These are phyloP conservation scores for Pseudogymnoascus sp. DNA, from an alignment of 2,329 filamentous ascomycete genomes.

Conservation along the genomic window DNA sequence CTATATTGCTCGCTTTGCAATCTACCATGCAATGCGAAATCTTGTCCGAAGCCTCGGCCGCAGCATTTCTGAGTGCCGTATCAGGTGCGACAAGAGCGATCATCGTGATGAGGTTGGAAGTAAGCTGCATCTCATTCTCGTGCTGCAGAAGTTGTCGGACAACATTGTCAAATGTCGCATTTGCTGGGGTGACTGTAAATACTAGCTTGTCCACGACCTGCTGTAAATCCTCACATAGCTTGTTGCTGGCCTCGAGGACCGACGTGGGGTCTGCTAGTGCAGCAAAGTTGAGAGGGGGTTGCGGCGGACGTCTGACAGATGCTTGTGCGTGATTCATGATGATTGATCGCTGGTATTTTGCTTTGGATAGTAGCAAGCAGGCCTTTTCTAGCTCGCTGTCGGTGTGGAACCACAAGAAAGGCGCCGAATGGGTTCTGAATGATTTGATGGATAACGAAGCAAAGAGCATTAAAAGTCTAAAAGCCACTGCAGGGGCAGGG, in stretches of 20 bases:
- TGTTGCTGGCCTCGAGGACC: not conserved
- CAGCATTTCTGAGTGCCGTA: not conserved
- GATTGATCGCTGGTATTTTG: not conserved
- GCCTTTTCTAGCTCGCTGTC: not conserved
- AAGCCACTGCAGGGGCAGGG: not conserved
- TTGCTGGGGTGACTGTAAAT: slow-evolving; percentile 21
- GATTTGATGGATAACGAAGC: not conserved
- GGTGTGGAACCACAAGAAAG: not conserved
- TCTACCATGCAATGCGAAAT: not conserved
- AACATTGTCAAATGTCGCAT: slow-evolving; percentile 40
- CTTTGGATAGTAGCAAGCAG: not conserved
- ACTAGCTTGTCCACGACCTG: not conserved
- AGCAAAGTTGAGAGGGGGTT: not conserved
- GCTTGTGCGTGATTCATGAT: not conserved
- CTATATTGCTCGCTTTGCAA: not conserved
- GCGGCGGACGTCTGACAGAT: not conserved
- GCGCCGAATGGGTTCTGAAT: not conserved
- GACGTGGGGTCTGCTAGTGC: not conserved
- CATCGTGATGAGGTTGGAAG: slow-evolving; percentile 44
- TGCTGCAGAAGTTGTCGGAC: slow-evolving; percentile 31
- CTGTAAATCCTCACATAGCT: not conserved
- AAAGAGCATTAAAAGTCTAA: not conserved
- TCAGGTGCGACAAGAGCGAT: slow-evolving; percentile 31
- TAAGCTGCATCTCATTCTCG: slow-evolving; percentile 40
- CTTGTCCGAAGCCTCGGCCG: not conserved